A percentile compares a stretch with the other conserved stretches of the same genome.
These are phyloP conservation scores for Hypoxylon subgilvum DNA, from an alignment of 495 filamentous ascomycete genomes.

Conservation along the genomic window DNA sequence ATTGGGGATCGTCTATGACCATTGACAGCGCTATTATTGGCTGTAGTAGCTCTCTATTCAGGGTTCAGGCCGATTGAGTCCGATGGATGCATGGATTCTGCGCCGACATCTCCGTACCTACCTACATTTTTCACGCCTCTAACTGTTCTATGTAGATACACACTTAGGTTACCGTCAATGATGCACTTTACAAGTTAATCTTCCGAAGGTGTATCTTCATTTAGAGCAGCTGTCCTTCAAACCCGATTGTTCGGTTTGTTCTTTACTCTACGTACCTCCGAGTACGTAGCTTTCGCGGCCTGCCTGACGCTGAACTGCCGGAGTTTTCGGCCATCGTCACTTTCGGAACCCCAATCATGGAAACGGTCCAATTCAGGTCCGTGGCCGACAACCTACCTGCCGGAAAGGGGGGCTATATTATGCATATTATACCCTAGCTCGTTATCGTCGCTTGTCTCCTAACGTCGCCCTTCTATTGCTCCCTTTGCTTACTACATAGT, in stretches of 20 bases:
- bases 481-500: background rate
- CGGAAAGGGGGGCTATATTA: slow-evolving; percentile 13
- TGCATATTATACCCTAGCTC: background rate
- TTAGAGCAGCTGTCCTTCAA: too few species aligned
- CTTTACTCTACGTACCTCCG: too few species aligned
- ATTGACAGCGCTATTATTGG: slow-evolving; percentile 23
- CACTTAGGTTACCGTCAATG: too few species aligned
- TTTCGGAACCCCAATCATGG: background rate
- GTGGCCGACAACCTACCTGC: slow-evolving; percentile 3
- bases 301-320: too few species aligned
- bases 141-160: too few species aligned
- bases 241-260: too few species aligned
- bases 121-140: too few species aligned
- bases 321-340: too few species aligned
- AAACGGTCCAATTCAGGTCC: slow-evolving; percentile 12
- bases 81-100: background rate
- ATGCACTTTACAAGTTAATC: too few species aligned
- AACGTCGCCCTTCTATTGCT: background rate
- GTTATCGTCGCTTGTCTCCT: slow-evolving; percentile 5
- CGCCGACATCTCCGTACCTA: background rate
- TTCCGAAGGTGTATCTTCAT: too few species aligned
- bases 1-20: slow-evolving; percentile 16
- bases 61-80: slow-evolving; percentile 5
- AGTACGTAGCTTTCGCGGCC: too few species aligned
- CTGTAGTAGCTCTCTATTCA: slow-evolving; percentile 14